These are phyloP conservation scores for Trichocladium antarcticum DNA, from an alignment of 495 filamentous ascomycete species.

Conservation along the genomic window DNA sequence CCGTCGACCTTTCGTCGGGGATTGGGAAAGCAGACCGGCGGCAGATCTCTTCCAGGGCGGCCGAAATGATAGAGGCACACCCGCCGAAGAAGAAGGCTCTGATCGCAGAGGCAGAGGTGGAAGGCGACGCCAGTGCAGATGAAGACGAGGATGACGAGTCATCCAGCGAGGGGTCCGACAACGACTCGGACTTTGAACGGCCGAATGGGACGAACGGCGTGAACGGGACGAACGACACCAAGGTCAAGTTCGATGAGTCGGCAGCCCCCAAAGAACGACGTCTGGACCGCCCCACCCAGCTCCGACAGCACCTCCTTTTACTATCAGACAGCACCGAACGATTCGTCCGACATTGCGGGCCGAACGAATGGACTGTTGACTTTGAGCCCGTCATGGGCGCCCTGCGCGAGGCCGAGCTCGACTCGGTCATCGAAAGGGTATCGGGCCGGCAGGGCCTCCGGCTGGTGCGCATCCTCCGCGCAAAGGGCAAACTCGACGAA, in stretches of 20 bases:
- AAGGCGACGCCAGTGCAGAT: constrained; percentile 25
- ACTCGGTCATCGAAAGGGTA: constrained; percentile 60
- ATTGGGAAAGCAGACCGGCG: constrained; percentile 34
- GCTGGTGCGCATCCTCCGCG: constrained; percentile 66
- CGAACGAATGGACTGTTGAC: constrained; percentile 68
- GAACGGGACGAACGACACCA: constrained; percentile 19
- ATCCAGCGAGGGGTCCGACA: constrained; percentile 27
- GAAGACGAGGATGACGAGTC: constrained; percentile 35
- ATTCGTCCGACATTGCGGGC: constrained; percentile 53
- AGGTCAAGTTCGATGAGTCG: constrained; percentile 25
- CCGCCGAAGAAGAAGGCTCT: constrained; percentile 34
- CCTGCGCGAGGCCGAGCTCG: constrained; percentile 62
- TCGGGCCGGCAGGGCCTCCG: constrained; percentile 68
- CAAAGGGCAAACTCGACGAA: constrained; percentile 85
- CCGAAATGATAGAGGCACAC: constrained; percentile 31
- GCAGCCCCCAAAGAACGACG: constrained; percentile 28
- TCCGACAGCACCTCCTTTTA: constrained; percentile 57
- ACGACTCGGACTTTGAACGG: constrained; percentile 23
- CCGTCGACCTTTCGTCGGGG: constrained; percentile 35
- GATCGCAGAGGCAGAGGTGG: constrained; percentile 29
- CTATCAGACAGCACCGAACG: constrained; percentile 59
- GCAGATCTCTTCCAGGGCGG: constrained; percentile 31
- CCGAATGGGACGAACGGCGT: constrained; percentile 24
- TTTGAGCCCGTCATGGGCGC: constrained; percentile 57
- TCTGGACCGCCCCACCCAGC: constrained; percentile 50